Evolutionary conservation across 1,284 basidiomycete genomes (phyloP).

Genomic region (Exobasidium cylindrosporum): DNA sequence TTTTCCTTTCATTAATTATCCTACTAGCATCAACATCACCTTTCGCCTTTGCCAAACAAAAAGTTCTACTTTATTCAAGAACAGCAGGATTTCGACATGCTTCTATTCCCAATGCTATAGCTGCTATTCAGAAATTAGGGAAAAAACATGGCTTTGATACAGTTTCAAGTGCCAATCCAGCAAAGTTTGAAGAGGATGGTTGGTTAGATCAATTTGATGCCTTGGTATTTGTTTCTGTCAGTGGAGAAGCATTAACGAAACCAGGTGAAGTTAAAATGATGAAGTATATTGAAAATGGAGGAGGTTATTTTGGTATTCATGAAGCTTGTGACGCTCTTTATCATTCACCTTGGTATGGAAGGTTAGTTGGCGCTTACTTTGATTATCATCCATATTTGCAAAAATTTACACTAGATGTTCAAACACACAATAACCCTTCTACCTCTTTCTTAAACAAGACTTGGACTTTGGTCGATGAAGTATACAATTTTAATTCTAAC

Average conservation of each 20-base stretch:
- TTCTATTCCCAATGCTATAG: constrained; percentile 34
- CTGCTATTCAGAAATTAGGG: constrained; percentile 30
- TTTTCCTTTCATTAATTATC: no score
- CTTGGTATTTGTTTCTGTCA: constrained; percentile 39
- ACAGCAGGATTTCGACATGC: constrained; percentile 39
- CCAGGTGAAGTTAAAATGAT: constrained; percentile 28
- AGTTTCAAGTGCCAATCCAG: constrained; percentile 29
- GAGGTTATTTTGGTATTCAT: constrained; percentile 44
- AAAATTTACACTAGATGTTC: constrained; percentile 23
- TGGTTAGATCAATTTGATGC: constrained; percentile 42
- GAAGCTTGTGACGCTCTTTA: constrained; percentile 28
- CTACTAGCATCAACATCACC: neutral
- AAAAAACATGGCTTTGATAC: constrained; percentile 27
- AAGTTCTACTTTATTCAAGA: constrained; percentile 35
- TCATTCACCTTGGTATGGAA: constrained; percentile 37
- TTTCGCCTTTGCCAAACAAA: constrained; percentile 21
- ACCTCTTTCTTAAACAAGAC: constrained; percentile 27
- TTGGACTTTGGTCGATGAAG: constrained; percentile 42
- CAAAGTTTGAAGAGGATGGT: constrained; percentile 27
- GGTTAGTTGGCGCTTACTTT: constrained; percentile 40
- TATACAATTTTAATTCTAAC: constrained; percentile 42
- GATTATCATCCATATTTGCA: constrained; percentile 37
- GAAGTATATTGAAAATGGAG: constrained; percentile 40
- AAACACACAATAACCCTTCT: constrained; percentile 33
- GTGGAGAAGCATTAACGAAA: constrained; percentile 30